Evolutionary conservation across 352 stramenopile species (phyloP), one percentile per base, ranked within the genome.

Genomic region (Phytopythium cucurbitacearum): DNA sequence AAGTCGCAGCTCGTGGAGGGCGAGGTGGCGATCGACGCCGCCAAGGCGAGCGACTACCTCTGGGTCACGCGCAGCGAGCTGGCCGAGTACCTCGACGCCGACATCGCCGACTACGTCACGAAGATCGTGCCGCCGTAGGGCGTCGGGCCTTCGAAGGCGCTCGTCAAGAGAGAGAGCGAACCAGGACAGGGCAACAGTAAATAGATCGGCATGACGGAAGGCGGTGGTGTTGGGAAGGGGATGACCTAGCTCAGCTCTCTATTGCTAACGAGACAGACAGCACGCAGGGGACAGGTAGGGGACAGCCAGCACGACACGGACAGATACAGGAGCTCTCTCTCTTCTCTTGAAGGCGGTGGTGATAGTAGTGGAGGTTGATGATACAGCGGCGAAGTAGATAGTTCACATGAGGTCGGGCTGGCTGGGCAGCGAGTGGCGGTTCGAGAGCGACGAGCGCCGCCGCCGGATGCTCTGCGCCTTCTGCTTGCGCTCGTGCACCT

Each of bases 31-130:
- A 60, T 90, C 42, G 85, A 94, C 56, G 51, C 53, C 40, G 44
- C 56, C 36, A 84, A 89, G 64, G 72, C 79, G 35, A 68, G 50
- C 38, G 84, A 94, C 69, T 91, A 87, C 60, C 59, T 91, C 33
- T 94, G 84, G 84, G 84, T 91, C 59, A 94, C 84, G 42, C 71
- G 80, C 44, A 57, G 72, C 13, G 80, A 94, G 55, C 60, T 94
- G 48, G 60, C 64, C 38, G 84, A 94, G 69, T 94, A 94, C 62
- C 69, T 94, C 33, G 73, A 80, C 32, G 48, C 67, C 3, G 76
- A 87, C 48, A 72, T 88, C 37, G 80, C 73, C 28, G 65, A 80
- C 32, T 89, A 87, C 68, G 57, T 91, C 58, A 74, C 69, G 43
- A 91, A 94, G 77, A 85, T 94, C 57, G 77, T 91, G 63, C 84